These are phyloP conservation scores for Lentinus brumalis DNA, from an alignment of 768 basidiomycete species.

Conservation along the genomic window DNA sequence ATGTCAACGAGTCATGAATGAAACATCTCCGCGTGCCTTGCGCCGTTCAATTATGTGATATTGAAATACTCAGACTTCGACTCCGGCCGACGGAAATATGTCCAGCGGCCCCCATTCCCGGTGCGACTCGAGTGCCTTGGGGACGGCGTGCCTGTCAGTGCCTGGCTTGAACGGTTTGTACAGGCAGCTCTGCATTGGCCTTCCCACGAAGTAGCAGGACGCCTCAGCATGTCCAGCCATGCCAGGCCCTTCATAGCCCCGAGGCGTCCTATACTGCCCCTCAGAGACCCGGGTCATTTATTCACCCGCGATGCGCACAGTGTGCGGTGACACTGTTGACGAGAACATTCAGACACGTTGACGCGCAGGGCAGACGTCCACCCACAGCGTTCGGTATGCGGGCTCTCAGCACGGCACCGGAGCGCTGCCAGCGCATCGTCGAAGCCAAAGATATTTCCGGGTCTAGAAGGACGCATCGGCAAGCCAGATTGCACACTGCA, in stretches of 20 bases:
- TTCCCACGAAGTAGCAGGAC: not conserved
- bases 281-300: not conserved
- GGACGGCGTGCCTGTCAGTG: not conserved
- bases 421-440: not conserved
- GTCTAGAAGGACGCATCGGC: not conserved
- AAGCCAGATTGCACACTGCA: not conserved
- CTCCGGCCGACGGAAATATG: not conserved
- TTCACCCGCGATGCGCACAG: not conserved
- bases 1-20: not conserved
- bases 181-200: not conserved
- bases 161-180: not conserved
- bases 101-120: too few species aligned
- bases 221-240: not conserved
- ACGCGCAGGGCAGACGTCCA: not conserved
- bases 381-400: not conserved
- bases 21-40: not conserved
- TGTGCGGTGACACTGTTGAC: not conserved
- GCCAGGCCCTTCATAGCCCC: not conserved
- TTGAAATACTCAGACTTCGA: not conserved
- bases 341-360: not conserved
- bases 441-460: not conserved
- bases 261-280: not conserved
- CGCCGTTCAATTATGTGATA: not conserved
- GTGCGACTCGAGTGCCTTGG: not conserved
- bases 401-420: not conserved